Evolutionary conservation across 331 rosid genomes (phyloP), one percentile per base, ranked within the genome.

Genomic region (Spiraea crenata): DNA sequence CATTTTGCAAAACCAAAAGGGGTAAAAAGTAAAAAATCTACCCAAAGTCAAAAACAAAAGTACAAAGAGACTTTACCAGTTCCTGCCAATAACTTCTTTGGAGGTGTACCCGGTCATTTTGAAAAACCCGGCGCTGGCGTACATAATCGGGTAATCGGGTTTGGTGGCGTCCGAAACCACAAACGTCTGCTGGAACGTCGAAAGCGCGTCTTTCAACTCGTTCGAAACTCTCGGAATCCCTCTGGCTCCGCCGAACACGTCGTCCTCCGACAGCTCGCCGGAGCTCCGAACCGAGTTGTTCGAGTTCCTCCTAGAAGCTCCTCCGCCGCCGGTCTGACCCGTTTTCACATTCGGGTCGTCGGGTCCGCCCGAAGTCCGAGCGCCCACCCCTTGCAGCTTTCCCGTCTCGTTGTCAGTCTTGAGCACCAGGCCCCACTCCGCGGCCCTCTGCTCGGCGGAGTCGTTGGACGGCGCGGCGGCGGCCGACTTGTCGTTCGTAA

Each of bases 81-180:
- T 93, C 51, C 99, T 67, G 6, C 99, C 99, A 1, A 93, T 69
- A 56, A 91, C 92, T 69, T 93, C 99, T 58, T 82, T 91, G 64
- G 97, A 93, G 1, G 95, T 84, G 65, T 93, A 93, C 48, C 99
- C 99, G 14, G 99, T 93, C 97, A 93, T 93, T 70, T 76, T 91
- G 78, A 93, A 93, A 79, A 93, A 93, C 39, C 99, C 99, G 31
- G 91, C 99, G 40, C 96, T 89, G 7, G 99, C 99, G 54, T 91
- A 93, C 86, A 93, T 31, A 13, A 93, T 89, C 82, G 99, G 99
- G 81, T 80, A 86, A 81, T 93, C 99, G 67, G 96, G 85, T 84
- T 89, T 93, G 31, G 97, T 83, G 14, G 97, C 99, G 65, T 93
- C 99, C 54, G 97, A 80, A 1, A 93, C 99, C 70, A 93, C 95